A percentile compares a stretch with the other conserved stretches of the same genome.
phyloP scores from a whole-genome alignment of 2,329 filamentous ascomycete genomes.

The Colletotrichum shisoi region DNA sequence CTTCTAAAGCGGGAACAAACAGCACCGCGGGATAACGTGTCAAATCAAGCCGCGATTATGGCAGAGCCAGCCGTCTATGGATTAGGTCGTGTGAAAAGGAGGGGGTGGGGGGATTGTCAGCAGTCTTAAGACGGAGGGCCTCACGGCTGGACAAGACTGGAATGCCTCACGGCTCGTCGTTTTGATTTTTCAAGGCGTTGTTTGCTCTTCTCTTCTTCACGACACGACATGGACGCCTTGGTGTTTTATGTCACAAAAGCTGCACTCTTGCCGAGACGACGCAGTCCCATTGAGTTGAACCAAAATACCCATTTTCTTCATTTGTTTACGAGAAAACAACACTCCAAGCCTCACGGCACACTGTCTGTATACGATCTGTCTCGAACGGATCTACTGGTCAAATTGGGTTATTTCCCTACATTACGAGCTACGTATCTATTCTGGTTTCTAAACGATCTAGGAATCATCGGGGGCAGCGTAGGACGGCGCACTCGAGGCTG shows the following conservation, averaged over 20 bases:
- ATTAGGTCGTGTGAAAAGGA: conserved; percentile 13
- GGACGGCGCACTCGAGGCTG: background rate
- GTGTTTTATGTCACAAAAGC: conserved; percentile 12
- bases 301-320: conserved; percentile 30
- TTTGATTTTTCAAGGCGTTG: conserved; percentile 40
- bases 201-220: conserved; percentile 1
- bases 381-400: conserved; percentile 9
- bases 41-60: conserved; percentile 12
- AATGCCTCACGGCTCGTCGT: conserved; percentile 50
- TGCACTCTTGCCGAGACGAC: conserved; percentile 3
- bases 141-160: conserved; percentile 51
- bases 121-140: conserved; percentile 46
- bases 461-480: background rate
- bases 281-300: conserved; percentile 10
- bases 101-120: background rate
- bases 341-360: conserved; percentile 28
- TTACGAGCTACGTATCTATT: conserved; percentile 22
- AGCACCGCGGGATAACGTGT: conserved; percentile 34
- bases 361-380: conserved; percentile 8
- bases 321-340: conserved; percentile 5
- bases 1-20: conserved; percentile 37
- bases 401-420: conserved; percentile 11
- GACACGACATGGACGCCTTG: background rate
- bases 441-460: background rate
- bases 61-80: conserved; percentile 30